Base-by-base conservation (phyloP, 805 yeast species). In the Candida adriatica region DNA sequence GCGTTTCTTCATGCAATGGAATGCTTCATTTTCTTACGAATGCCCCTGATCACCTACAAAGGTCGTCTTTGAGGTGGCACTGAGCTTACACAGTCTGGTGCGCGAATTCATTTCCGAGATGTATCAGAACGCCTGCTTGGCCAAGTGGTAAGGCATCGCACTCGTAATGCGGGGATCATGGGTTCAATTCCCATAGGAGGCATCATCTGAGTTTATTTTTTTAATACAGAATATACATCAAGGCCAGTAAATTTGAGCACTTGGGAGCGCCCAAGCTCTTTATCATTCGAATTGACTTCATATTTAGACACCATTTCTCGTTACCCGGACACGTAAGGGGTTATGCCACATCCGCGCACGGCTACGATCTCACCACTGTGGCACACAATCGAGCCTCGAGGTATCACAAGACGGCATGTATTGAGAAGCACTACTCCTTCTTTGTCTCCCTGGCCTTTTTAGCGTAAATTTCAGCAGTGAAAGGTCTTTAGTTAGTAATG, bases 381-480 rank as follows among this genome's bases (percentile, higher is more conserved):
- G n/a, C n/a, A n/a, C n/a, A n/a, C n/a, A n/a, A n/a, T n/a, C n/a
- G n/a, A n/a, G n/a, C n/a, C n/a, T n/a, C n/a, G n/a, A n/a, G n/a
- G n/a, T n/a, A n/a, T n/a, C n/a, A n/a, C n/a, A n/a, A n/a, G n/a
- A n/a, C n/a, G n/a, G n/a, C n/a, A n/a, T 26, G 28, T 11, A 8
- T 19, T 6, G 16, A 13, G 9, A 11, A 11, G 17, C 27, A 18
- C 9, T 27, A 16, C 13, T 4, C 23, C 11, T 6, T 18, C 8
- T 18, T 9, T 19, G 11, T 19, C 8, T 64, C 60, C 27, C 61
- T 57, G 38, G 73, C 80, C 43, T 85, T 70, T 46, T 71, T 68
- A n/a, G 90, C 82, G 51, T 92, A 92, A 40, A 92, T 92, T 54
- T 68, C 73, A 16, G 83, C 95, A 15, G 98, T 92, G 66, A 88